Evolutionary conservation across 345 rosid genomes (phyloP), one percentile per base, ranked within the genome.

Genomic region (Salix koriyanagi): DNA sequence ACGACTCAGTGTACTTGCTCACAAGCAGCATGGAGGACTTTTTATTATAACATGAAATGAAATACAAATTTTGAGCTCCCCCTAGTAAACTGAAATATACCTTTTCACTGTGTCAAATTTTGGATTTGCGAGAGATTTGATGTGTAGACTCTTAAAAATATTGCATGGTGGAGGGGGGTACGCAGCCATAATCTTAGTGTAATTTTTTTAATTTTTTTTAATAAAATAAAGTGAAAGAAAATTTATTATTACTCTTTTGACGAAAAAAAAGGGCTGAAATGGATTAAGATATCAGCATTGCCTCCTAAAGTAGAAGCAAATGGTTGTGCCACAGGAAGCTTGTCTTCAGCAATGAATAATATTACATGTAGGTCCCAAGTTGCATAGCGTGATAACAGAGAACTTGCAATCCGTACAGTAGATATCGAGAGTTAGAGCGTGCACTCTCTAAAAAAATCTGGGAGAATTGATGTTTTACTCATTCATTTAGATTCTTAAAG

Each of bases 151-250:
- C 48, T 74, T 62, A 39, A 41, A 41, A 65, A 64, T 44, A 74
- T 48, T 41, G 56, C 67, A 18, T 39, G 36, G 74, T 71, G 74
- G 74, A 52, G 74, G 36, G 74, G 74, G 74, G 8, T n/a, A 34
- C 19, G 30, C 19, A 23, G 34, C 69, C 69, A 74, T 62, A 26
- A 60, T 41, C 26, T 23, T 50, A 30, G 30, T 16, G 52, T 15
- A 5, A 46, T 71, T 4, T 5, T 52, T 30, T 30, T 30, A 2
- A 30, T 2, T 19, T 2, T 21, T 56, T 21, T 54, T n/a, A 56
- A n/a, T 52, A 32, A 54, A 16, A 37, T 8, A 14, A 11, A 2
- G 12, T n/a, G 14, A n/a, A n/a, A 26, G 32, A 5, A 11, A 69
- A 46, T 26, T 2, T 30, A 46, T 69, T 54, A 26, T 69, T 26